Percentiles rank a stretch among this genome's conserved stretches.
Evolutionary conservation across 768 basidiomycete genomes (phyloP).

Genomic region (Grammothele lineata): DNA sequence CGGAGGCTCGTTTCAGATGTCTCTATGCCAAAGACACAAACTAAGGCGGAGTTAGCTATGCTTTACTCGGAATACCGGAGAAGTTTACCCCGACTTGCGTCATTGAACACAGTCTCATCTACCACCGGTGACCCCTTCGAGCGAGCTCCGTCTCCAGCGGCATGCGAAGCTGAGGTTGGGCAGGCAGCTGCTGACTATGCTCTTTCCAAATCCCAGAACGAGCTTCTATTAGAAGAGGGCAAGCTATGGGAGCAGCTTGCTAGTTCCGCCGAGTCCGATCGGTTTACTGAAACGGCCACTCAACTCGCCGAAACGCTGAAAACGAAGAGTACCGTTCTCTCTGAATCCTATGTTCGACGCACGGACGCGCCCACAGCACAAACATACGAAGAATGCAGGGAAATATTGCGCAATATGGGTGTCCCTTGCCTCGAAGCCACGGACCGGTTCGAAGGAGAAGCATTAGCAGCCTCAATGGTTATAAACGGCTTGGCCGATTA

Average conservation of each 20-base stretch:
- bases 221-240: constrained; percentile 58
- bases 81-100: too few species aligned
- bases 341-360: constrained; percentile 61
- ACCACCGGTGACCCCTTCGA: too few species aligned
- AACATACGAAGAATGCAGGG: constrained; percentile 69
- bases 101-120: too few species aligned
- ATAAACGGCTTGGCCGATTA: constrained; percentile 74
- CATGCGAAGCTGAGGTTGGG: too few species aligned
- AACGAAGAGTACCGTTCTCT: constrained; percentile 52
- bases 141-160: too few species aligned
- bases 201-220: constrained; percentile 60
- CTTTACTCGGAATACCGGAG: too few species aligned
- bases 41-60: too few species aligned
- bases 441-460: constrained; percentile 81
- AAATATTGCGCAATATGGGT: constrained; percentile 76
- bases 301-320: constrained; percentile 30
- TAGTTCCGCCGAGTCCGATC: constrained; percentile 15
- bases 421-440: constrained; percentile 67
- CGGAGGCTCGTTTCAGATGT: too few species aligned
- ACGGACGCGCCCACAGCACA: constrained; percentile 54
- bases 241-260: constrained; percentile 50
- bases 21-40: too few species aligned
- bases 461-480: constrained; percentile 76
- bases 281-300: constrained; percentile 18
- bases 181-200: too few species aligned